phyloP scores from a whole-genome alignment of 1,284 basidiomycete species.

The Rhodofomes roseus region DNA sequence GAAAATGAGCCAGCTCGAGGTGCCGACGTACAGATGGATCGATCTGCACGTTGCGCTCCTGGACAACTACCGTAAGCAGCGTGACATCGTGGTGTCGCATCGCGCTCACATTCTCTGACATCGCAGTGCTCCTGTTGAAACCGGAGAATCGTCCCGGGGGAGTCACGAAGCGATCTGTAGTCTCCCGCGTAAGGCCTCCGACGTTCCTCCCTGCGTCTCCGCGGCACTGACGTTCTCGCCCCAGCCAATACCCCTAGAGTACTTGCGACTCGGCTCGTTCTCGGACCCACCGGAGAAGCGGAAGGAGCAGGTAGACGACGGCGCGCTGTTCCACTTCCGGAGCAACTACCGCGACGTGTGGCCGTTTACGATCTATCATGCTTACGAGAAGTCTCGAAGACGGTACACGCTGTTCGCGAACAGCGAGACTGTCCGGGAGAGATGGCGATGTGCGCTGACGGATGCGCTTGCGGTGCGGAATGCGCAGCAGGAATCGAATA shows the following conservation, averaged over 20 bases:
- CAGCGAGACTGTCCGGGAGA: conserved; percentile 51
- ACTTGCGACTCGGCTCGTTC: conserved; percentile 67
- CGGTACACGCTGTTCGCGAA: conserved; percentile 69
- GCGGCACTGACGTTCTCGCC: conserved; percentile 1
- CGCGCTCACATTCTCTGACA: not conserved
- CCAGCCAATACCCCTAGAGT: conserved; percentile 75
- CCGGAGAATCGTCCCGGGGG: conserved; percentile 52
- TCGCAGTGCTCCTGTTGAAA: conserved; percentile 57
- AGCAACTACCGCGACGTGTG: conserved; percentile 47
- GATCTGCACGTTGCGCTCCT: conserved; percentile 68
- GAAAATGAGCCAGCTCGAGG: conserved; percentile 2
- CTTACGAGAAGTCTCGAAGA: conserved; percentile 47
- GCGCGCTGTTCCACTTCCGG: conserved; percentile 54
- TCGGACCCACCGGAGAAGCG: conserved; percentile 52
- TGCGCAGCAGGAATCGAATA: conserved; percentile 63
- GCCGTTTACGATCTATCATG: conserved; percentile 75
- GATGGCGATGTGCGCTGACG: conserved; percentile 59
- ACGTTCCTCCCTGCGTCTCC: not conserved
- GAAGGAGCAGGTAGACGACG: conserved; percentile 57
- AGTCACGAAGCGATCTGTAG: conserved; percentile 46
- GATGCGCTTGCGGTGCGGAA: conserved; percentile 60
- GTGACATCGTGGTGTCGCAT: not conserved
- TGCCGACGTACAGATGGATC: conserved; percentile 48
- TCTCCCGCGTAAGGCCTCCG: conserved; percentile 53
- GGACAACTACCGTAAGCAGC: conserved; percentile 66